Conservation (phyloP, 2,329 filamentous ascomycete genomes). For the Epichloe hybrida region DNA sequence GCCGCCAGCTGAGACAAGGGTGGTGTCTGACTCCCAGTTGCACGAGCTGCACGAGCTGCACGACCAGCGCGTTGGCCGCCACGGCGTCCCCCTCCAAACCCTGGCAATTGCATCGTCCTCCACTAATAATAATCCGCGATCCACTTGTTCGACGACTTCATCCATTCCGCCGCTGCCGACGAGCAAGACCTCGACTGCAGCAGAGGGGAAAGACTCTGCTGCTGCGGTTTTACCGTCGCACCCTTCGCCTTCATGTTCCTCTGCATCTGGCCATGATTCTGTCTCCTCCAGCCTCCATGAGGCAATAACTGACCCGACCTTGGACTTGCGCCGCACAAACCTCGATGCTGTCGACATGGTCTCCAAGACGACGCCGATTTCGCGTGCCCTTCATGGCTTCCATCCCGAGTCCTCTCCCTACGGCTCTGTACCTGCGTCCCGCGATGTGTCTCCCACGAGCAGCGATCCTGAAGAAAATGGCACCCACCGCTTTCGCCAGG, state of each 20-base stretch:
- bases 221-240: neutral
- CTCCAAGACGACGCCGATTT: conserved; percentile 23
- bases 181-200: conserved; percentile 2
- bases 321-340: conserved; percentile 4
- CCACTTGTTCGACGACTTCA: conserved; percentile 14
- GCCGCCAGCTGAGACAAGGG: conserved; percentile 11
- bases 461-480: conserved; percentile 19
- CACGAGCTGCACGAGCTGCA: conserved; percentile 7
- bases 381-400: conserved; percentile 15
- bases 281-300: conserved; percentile 10
- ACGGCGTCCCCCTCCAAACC: conserved; percentile 20
- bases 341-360: conserved; percentile 17
- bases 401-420: conserved; percentile 21
- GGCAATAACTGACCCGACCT: conserved; percentile 13
- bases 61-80: neutral
- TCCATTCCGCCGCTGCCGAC: conserved; percentile 7
- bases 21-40: conserved; percentile 14
- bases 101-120: conserved; percentile 13
- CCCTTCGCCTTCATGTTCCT: conserved; percentile 5
- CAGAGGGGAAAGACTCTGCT: neutral
- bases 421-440: conserved; percentile 24
- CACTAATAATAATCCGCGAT: conserved; percentile 10
- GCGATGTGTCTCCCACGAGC: conserved; percentile 22
- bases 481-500: conserved; percentile 20
- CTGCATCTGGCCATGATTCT: conserved; percentile 10